Evolutionary conservation across 345 rosid genomes (phyloP).

Genomic region (Clarkia xantiana): DNA sequence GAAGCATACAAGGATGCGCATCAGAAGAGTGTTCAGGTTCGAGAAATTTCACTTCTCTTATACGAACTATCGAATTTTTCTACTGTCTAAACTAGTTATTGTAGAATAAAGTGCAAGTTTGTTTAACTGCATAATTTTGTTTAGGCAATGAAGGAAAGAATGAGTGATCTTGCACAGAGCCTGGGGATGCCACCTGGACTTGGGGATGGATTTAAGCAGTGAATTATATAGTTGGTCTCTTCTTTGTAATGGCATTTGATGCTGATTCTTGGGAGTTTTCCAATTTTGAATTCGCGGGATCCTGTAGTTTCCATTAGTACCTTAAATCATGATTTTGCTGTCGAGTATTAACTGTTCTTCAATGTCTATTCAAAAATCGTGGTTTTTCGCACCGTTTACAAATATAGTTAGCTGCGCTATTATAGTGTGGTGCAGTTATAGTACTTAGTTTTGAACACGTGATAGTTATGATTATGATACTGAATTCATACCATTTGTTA

Average conservation of each 20-base stretch:
- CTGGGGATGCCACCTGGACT: conserved; percentile 86
- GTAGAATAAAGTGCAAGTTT: not conserved
- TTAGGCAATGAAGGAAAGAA: conserved; percentile 94
- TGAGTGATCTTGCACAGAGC: conserved; percentile 84
- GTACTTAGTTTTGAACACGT: too few species aligned
- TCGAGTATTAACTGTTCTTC: too few species aligned
- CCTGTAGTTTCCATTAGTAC: too few species aligned
- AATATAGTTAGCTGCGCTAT: too few species aligned
- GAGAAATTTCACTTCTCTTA: too few species aligned
- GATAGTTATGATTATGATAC: too few species aligned
- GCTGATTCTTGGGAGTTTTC: not conserved
- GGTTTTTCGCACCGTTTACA: too few species aligned
- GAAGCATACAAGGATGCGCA: conserved; percentile 95
- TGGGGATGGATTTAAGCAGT: conserved; percentile 46
- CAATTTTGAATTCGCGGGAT: too few species aligned
- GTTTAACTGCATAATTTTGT: not conserved
- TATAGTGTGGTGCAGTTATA: too few species aligned
- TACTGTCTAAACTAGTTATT: not conserved
- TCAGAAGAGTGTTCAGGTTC: conserved; percentile 70
- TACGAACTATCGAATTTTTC: not conserved
- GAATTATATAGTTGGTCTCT: not conserved
- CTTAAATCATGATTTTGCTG: too few species aligned
- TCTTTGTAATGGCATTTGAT: not conserved
- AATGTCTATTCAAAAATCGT: too few species aligned
- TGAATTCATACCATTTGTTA: too few species aligned